Base-by-base conservation (phyloP, 768 basidiomycete species). In the Agaricus sinodeliciosus region DNA sequence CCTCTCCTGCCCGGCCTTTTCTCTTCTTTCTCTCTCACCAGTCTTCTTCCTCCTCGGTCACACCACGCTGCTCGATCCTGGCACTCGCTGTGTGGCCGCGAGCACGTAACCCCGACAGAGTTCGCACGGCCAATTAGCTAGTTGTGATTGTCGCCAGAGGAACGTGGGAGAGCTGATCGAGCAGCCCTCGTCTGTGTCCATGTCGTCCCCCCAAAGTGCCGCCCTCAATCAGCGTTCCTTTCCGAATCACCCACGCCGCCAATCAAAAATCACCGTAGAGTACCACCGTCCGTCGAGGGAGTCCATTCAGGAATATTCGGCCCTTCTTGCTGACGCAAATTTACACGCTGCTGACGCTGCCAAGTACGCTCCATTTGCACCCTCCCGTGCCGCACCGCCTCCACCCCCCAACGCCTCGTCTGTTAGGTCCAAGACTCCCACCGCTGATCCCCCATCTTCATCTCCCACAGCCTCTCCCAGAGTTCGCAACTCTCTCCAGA, bases 241-340 rank as follows among this genome's bases (percentile, higher is more conserved):
- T 55, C 61, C 59, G 49, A 72, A 74, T 59, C 70, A 73, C 51
- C 69, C 71, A 58, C 71, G 67, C 57, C 69, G 72, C 59, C 72
- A 74, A 59, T 83, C 82, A 25, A 84, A 79, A 73, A 82, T 79
- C 51, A 83, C 85, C 13, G 74, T 91, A 65, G 85, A 90, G 62
- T 85, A 87, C 65, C 82, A 87, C 69, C 74, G 83, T 15, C 87
- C 87, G 2, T 84, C 83, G 9, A 72, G 86, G 41, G 80, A 86
- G 65, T 85, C 83, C 58, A 83, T 89, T 56, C 85, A 85, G 58
- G 86, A 90, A 58, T 88, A 88, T 67, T 77, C 82, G 65, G 80
- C 84, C 52, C 82, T 90, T 49, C 76, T 90, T 49, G 76, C 76
- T 27, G 78, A 85, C 65, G 72, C 79, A 11, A 77, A 74, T 60